Evolutionary conservation across 2,329 filamentous ascomycete species (phyloP).

Genomic region (Pseudogymnoascus sp.): DNA sequence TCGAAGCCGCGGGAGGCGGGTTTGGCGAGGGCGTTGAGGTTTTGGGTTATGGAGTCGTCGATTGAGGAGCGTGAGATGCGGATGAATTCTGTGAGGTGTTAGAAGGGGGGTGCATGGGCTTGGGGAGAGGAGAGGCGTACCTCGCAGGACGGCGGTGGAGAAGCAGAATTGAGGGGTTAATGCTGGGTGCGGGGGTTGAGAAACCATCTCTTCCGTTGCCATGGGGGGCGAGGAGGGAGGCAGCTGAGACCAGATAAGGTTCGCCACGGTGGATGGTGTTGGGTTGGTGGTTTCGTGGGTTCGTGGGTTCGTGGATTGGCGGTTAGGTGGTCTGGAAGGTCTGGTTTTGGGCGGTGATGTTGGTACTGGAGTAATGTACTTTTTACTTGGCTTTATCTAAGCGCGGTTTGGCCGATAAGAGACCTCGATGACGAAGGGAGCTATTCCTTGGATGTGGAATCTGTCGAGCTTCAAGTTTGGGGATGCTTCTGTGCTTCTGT

Average conservation of each 20-base stretch:
- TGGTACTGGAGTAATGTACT: conserved; percentile 2
- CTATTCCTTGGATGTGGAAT: not conserved
- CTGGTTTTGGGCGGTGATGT: not conserved
- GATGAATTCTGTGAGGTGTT: conserved; percentile 63
- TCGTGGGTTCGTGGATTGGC: not conserved
- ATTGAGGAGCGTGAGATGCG: conserved; percentile 74
- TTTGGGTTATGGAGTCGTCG: conserved; percentile 89
- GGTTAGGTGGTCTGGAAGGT: conserved; percentile 1
- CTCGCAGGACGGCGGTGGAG: conserved; percentile 58
- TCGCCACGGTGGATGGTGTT: conserved; percentile 23
- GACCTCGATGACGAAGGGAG: conserved; percentile 7
- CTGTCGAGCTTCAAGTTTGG: not conserved
- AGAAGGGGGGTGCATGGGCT: not conserved
- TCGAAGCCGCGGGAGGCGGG: conserved; percentile 68
- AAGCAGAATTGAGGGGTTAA: conserved; percentile 73
- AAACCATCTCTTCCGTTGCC: conserved; percentile 20
- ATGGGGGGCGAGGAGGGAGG: conserved; percentile 11
- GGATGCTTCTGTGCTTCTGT: not conserved
- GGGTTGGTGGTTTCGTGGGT: not conserved
- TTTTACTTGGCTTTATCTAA: conserved; percentile 9
- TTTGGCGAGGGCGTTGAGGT: conserved; percentile 79
- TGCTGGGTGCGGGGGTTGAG: conserved; percentile 32
- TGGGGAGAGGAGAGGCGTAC: conserved; percentile 34
- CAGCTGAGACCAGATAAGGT: conserved; percentile 24
- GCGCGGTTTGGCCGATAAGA: conserved; percentile 8